Evolutionary conservation across 2,329 filamentous ascomycete genomes (phyloP), one percentile per base, ranked within the genome.

Genomic region (Diaporthe longicolla): DNA sequence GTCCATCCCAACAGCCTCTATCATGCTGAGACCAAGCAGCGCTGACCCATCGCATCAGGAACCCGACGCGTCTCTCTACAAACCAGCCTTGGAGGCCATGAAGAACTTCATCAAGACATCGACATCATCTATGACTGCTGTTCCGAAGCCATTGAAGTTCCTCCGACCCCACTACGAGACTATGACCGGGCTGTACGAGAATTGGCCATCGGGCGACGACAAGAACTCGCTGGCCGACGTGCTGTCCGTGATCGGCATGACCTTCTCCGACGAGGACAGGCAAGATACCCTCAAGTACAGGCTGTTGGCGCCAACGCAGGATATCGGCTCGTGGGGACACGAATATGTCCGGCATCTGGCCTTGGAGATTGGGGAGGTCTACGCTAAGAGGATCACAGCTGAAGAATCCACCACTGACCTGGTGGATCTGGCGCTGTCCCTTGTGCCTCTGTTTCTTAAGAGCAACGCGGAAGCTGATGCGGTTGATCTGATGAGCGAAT

Each of bases 21-120:
- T 26, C 45, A 17, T 50, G 26, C 5, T 17, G n/a, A 9, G 26
- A 57, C 43, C 37, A 29, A 72, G 66, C 76, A 59, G 68, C 61
- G 79, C 76, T 78, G 66, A 78, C 80, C 76, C 37, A 17, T 32
- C 15, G 57, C 58, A 75, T 4, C 80, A 97, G 94, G 97, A 98
- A 87, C 89, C 93, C 78, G 94, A 98, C 85, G 89, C 90, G 78
- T 92, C 91, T 74, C 93, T 98, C 78, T 98, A 98, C 88, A 96
- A 95, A 83, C 91, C 95, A 74, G 94, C 97, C 71, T 88, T 99
- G 78, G 95, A 98, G 84, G 93, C 95, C 78, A 98, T 99, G 91
- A 98, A 98, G 88, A 95, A 93, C 81, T 97, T 95, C 82, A 99
- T 99, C 89, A 98, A 98, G 88, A 99, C 97, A 72, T 98, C 97